Conservation (phyloP, 345 rosid genomes). For the Barbarea vulgaris region DNA sequence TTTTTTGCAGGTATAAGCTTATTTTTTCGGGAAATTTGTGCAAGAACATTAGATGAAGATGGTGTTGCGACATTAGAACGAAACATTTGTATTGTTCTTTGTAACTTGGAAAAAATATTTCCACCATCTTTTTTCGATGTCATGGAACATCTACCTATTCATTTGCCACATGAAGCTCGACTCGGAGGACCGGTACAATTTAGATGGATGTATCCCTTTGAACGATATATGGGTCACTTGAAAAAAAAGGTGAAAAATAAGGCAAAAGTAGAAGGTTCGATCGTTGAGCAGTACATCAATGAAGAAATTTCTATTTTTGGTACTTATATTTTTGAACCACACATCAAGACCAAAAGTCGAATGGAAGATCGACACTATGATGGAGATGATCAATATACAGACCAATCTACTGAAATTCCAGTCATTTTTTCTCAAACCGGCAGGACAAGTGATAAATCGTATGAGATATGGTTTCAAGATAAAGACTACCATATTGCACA, state of each 20-base stretch:
- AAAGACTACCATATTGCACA: background rate
- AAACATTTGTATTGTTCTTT: background rate
- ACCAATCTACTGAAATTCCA: background rate
- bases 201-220: constrained; percentile 10
- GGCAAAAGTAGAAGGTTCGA: background rate
- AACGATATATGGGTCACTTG: background rate
- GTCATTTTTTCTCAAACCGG: background rate
- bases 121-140: background rate
- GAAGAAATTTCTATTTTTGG: background rate
- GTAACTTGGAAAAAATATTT: background rate
- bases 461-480: background rate
- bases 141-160: background rate
- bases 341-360: background rate
- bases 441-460: background rate
- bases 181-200: background rate
- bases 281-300: background rate
- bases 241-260: background rate
- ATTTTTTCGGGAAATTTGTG: background rate
- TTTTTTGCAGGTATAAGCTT: background rate
- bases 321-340: too few species aligned
- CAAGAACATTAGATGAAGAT: background rate
- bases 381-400: background rate
- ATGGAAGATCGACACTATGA: background rate
- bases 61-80: background rate
- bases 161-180: background rate